Evolutionary conservation across 768 basidiomycete species (phyloP), one percentile per base, ranked within the genome.

Genomic region (Suillus lakei): DNA sequence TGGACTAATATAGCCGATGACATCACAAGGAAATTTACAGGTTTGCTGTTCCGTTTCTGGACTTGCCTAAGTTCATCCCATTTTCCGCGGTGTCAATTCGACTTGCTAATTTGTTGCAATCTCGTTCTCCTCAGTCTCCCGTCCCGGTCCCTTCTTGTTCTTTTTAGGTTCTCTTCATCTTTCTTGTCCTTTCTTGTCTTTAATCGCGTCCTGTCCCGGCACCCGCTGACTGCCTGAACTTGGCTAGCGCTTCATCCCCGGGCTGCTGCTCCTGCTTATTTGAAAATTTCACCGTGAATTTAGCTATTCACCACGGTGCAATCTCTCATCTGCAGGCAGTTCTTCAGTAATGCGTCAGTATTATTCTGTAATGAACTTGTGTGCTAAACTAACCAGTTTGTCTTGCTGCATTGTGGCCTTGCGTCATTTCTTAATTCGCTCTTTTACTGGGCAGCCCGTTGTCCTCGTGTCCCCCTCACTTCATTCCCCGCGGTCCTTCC

Each of bases 391-490:
- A 51, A 66, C 56, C 54, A 60, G 62, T 56, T 67, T 38, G 63
- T 65, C 60, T 60, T 56, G 44, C 38, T 66, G 64, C 60, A 28
- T 64, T 59, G 38, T 59, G 50, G 64, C 63, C 67, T 74, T 71
- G 73, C 69, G 73, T 73, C 73, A 74, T 61, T 65, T 56, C 43
- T 61, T 61, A 60, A 62, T 65, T 68, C 60, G 58, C 62, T 70
- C 68, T 66, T 71, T 64, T 67, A 59, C 63, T 68, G 66, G 66
- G 21, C 68, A 66, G 70, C 69, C 64, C 59, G 39, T 71, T 71
- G 66, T 72, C 74, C 75, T 75, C 74, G 75, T 75, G 75, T 59
- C 68, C 61, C 68, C 46, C 69, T 69, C 66, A 66, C 66, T 69
- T 71, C 61, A 67, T 67, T 71, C 68, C 73, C 69, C 75, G 70